Conservation (phyloP, 2,329 filamentous ascomycete species). For the Trematosphaeria pertusa region DNA sequence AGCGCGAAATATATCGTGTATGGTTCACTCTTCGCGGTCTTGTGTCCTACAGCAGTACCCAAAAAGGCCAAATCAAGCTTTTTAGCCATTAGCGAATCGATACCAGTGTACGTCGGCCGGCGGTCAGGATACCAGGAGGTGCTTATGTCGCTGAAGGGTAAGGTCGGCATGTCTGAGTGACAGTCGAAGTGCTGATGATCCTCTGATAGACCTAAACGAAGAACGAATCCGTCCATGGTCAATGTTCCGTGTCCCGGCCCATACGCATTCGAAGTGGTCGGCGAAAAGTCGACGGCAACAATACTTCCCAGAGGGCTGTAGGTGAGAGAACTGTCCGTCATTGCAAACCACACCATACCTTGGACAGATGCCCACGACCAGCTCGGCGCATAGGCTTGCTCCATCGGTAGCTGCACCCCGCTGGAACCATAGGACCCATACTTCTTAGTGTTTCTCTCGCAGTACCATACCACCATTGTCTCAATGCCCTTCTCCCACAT, state of each 20-base stretch:
- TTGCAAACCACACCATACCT: neutral
- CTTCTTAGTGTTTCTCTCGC: neutral
- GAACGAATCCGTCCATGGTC: neutral
- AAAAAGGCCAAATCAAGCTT: no score
- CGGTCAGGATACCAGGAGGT: no score
- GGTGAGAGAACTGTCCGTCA: neutral
- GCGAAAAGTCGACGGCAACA: neutral
- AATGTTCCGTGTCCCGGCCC: neutral
- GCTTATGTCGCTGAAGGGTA: no score
- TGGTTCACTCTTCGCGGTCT: no score
- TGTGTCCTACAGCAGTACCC: no score
- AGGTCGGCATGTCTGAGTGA: no score
- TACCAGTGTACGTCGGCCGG: no score
- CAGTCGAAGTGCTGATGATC: no score
- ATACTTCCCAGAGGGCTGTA: neutral
- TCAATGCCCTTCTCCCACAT: slow-evolving; percentile 3
- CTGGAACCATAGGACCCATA: neutral
- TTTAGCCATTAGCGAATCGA: no score
- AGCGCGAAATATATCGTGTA: no score
- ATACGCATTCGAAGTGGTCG: neutral
- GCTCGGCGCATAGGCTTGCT: neutral
- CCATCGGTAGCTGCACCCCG: neutral
- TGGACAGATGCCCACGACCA: slow-evolving; percentile 8
- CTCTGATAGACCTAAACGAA: no score
- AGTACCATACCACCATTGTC: neutral